Base-by-base conservation (phyloP, 176 grass and related monocot genomes). In the Secale cereale region DNA sequence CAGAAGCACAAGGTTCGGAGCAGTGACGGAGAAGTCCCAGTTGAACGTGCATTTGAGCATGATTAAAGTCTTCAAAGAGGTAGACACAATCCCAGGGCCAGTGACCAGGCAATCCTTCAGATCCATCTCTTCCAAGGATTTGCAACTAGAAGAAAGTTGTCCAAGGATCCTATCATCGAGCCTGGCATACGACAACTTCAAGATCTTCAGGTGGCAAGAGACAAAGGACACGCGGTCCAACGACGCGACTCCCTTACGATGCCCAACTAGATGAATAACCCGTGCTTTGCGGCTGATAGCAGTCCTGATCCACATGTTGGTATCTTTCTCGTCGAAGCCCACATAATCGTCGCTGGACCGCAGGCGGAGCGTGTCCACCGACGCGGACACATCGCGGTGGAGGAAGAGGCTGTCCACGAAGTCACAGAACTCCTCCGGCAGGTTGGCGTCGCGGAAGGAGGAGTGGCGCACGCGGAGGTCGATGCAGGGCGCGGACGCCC, bases 91-190 rank as follows among this genome's bases (percentile, higher is more conserved):
- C 32, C 59, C 45, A 23, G 6, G 0, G 11, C 45, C 20, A 3
- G 3, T 62, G 0, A 76, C 32, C 13, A 3, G 1, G 4, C 85
- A 87, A 0, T 50, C 22, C 60, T 68, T 87, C 5, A 82, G 70
- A 36, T 82, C 78, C 0, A 87, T 25, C 12, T 82, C 85, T 54
- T 87, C 78, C 32, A 87, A 67, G 6, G 8, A 87, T 45, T 70
- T 64, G 78, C 85, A 87, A 1, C 25, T 3, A 25, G 85, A 82
- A 4, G 45, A 59, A 7, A 87, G 25, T 19, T 76, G 60, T 13
- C 33, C 7, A 23, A 72, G 10, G 77, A 66, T 30, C 59, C 13
- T 30, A 10, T 22, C 69, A 8, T 14, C 33, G 12, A 87, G 17
- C 19, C 29, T 15, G 37, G 43, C 14, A 3, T 81, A 65, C 0